Base-by-base conservation (phyloP, 1,139 yeast species). In the Yamadazyma triangularis region DNA sequence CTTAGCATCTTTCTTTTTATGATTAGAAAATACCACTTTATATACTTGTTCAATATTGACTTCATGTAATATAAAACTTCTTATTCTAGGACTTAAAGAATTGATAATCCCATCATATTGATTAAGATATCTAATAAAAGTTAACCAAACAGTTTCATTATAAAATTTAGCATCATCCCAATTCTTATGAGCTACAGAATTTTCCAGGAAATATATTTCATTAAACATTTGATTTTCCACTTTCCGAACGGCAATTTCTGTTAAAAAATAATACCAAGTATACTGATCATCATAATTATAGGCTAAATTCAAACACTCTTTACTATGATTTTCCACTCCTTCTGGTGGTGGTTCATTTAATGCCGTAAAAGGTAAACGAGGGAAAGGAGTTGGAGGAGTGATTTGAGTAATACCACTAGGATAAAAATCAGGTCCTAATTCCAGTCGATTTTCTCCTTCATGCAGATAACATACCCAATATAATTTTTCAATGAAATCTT, bases 171-270 rank as follows among this genome's bases (percentile, higher is more conserved):
- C 48, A 24, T 44, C 46, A 32, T 61, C 65, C 69, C 69, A 62
- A 8, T 39, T 33, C 3, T 36, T 21, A 4, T 24, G 33, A 9
- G 42, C 35, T 9, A 50, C 53, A 16, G 40, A 40, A 2, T 57
- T 42, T 7, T 18, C 9, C 20, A 18, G 20, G 9, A 18, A 18
- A 37, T 48, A 66, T 12, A 64, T 44, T 19, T 69, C 73, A 42
- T 68, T 67, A 35, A 54, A 56, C 50, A 70, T 50, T 24, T 53
- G 55, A 45, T 70, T 70, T 38, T 70, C 74, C 6, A 70, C 57
- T 41, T 67, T 70, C 22, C 77, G 47, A 8, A 68, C 60, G 0
- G 73, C 73, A n/a, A 70, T 57, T 41, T 70, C 77, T 0, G 76
- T 70, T 26, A 70, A 48, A 38, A 60, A 70, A 39, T 51, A 70